A percentile compares a stretch with the other conserved stretches of the same genome.
Conservation (phyloP, 192 early-diverging fungal species). For the Kappamyces sp. region DNA sequence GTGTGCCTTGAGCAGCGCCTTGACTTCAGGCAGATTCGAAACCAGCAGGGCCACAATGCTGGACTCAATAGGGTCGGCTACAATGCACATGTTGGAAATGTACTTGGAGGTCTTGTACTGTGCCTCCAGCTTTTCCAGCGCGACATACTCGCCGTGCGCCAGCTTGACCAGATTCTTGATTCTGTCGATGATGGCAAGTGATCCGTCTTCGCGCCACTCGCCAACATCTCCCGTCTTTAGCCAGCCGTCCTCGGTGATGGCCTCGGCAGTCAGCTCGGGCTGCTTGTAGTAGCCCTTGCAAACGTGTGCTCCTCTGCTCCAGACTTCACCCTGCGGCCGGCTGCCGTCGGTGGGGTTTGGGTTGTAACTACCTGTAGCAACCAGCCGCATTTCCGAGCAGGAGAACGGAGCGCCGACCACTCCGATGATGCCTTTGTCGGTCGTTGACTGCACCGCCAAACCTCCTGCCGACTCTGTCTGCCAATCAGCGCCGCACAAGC, state of each 20-base stretch:
- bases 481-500: neutral
- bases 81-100: slow-evolving; percentile 64
- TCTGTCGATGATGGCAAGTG: slow-evolving; percentile 81
- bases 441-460: slow-evolving; percentile 60
- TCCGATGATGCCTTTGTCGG: slow-evolving; percentile 42
- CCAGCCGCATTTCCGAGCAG: slow-evolving; percentile 69
- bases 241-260: slow-evolving; percentile 76
- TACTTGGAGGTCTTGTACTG: slow-evolving; percentile 70
- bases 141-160: slow-evolving; percentile 82
- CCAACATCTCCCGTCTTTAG: slow-evolving; percentile 87
- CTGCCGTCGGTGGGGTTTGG: slow-evolving; percentile 31
- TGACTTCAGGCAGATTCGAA: slow-evolving; percentile 54
- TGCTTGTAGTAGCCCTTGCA: slow-evolving; percentile 78
- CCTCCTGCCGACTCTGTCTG: slow-evolving; percentile 64
- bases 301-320: slow-evolving; percentile 73
- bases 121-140: slow-evolving; percentile 89
- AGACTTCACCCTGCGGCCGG: slow-evolving; percentile 76
- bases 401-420: slow-evolving; percentile 69
- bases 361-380: slow-evolving; percentile 51
- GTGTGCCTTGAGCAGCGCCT: slow-evolving; percentile 25
- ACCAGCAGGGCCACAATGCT: slow-evolving; percentile 73
- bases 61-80: slow-evolving; percentile 60
- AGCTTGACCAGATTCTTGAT: slow-evolving; percentile 94
- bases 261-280: slow-evolving; percentile 56
- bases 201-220: slow-evolving; percentile 72